Base-by-base conservation (phyloP, 2,329 filamentous ascomycete genomes). In the Microascus cirrosus region DNA sequence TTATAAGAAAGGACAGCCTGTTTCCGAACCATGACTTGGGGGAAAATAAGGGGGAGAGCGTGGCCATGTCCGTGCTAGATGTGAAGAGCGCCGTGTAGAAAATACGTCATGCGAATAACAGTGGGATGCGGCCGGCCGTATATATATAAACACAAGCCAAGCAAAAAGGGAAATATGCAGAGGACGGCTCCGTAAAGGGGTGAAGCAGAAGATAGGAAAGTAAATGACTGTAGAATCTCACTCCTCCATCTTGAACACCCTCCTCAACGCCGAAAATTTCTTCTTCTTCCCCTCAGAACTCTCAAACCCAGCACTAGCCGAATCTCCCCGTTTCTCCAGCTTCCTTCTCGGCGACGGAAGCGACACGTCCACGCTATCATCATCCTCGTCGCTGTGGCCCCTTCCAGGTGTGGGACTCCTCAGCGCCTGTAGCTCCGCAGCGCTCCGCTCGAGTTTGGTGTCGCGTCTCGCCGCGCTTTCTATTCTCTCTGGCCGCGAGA, bases 241-340 rank as follows among this genome's bases (percentile, higher is more conserved):
- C 61, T 78, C 75, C 60, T 78, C 67, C 59, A 80, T 67, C 50
- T 74, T 69, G 70, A 90, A 87, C 68, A 86, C 85, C 68, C 77
- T 81, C 67, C 86, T 81, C 66, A 90, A 69, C 58, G 75, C 72
- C 50, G 78, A 77, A 69, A 90, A 89, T 70, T 85, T 87, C 77
- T 89, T 89, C 73, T 80, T 82, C 61, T 64, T 67, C 56, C 51
- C 60, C 39, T 68, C 61, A 57, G 36, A 50, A 8, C 45, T 50
- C 45, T 69, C 51, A 64, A 58, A 50, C 64, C 60, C 3, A 25
- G 34, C 45, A n/a, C 7, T 35, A n/a, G 20, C 32, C 12, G 1
- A 10, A 5, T 13, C 15, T n/a, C n/a, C 18, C 8, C 50, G 28
- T 35, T 32, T 42, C 50, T 24, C 36, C 50, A 39, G 50, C 56